Conservation (phyloP, 2,329 filamentous ascomycete species). For the Talaromyces sp. region DNA sequence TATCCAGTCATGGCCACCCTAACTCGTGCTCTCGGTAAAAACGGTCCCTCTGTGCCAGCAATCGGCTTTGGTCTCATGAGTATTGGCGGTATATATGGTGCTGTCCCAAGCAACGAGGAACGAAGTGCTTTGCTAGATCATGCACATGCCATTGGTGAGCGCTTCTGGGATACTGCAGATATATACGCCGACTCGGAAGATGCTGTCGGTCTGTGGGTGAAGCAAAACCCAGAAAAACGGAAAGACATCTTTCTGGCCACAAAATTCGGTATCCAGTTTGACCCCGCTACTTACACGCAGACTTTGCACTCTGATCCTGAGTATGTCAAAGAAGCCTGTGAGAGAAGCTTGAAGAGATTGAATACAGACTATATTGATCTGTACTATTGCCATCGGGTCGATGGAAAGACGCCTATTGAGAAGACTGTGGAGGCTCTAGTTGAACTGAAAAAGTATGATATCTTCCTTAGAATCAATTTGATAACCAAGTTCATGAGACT, state of each 20-base stretch:
- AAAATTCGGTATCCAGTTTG: conserved; percentile 12
- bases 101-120: conserved; percentile 18
- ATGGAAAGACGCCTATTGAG: conserved; percentile 47
- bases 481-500: background rate
- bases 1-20: background rate
- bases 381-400: conserved; percentile 54
- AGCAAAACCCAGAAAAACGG: conserved; percentile 9
- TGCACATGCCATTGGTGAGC: conserved; percentile 16
- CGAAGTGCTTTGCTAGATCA: conserved; percentile 12
- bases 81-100: conserved; percentile 11
- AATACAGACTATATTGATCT: conserved; percentile 25
- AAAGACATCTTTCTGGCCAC: conserved; percentile 20
- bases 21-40: background rate
- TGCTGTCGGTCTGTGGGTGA: conserved; percentile 10
- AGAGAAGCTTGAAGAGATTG: conserved; percentile 8
- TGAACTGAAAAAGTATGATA: conserved; percentile 17
- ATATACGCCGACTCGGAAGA: conserved; percentile 13
- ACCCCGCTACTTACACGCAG: background rate
- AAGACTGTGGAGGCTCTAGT: conserved; percentile 33
- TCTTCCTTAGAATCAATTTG: too few species aligned
- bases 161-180: conserved; percentile 18
- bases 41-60: conserved; percentile 6
- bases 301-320: conserved; percentile 13
- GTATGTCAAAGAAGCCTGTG: conserved; percentile 17
- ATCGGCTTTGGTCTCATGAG: conserved; percentile 16